Evolutionary conservation across 371 early-diverging fungal genomes (phyloP).

Genomic region (Thermomucor indicae-seudaticae): DNA sequence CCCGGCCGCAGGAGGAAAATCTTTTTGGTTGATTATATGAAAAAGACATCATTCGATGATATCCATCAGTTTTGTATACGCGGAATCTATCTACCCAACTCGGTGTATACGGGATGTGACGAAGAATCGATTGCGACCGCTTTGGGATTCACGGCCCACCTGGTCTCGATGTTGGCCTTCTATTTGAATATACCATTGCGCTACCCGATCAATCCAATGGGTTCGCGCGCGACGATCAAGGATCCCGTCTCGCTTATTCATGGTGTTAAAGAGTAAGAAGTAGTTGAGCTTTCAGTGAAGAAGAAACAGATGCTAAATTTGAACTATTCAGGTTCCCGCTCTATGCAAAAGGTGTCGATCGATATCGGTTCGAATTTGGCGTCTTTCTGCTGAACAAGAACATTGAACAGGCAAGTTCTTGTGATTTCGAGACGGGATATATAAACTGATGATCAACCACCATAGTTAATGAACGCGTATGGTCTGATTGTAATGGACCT

Average conservation of each 20-base stretch:
- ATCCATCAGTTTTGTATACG: constrained; percentile 57
- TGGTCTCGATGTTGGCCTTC: constrained; percentile 67
- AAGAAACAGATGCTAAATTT: background rate
- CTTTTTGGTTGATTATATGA: constrained; percentile 32
- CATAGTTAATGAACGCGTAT: constrained; percentile 70
- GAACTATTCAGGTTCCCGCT: constrained; percentile 69
- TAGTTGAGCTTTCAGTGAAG: background rate
- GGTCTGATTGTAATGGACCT: constrained; percentile 71
- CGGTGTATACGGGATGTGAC: constrained; percentile 53
- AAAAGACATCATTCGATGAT: constrained; percentile 46
- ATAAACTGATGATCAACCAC: background rate
- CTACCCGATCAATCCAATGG: constrained; percentile 76
- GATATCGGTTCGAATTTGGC: constrained; percentile 75
- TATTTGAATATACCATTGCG: constrained; percentile 71
- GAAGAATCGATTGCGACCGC: constrained; percentile 74
- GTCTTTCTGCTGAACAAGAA: constrained; percentile 84
- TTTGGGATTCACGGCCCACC: constrained; percentile 70
- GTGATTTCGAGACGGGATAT: background rate
- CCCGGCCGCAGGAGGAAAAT: too few relatives aligned
- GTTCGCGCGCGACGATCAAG: constrained; percentile 66
- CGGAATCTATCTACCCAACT: constrained; percentile 64
- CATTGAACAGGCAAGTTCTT: constrained; percentile 69
- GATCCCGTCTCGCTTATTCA: constrained; percentile 62
- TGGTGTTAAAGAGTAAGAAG: constrained; percentile 53
- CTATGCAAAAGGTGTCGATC: constrained; percentile 67